Conservation (phyloP, 768 basidiomycete species). For the Neoboletus subvelutipes region DNA sequence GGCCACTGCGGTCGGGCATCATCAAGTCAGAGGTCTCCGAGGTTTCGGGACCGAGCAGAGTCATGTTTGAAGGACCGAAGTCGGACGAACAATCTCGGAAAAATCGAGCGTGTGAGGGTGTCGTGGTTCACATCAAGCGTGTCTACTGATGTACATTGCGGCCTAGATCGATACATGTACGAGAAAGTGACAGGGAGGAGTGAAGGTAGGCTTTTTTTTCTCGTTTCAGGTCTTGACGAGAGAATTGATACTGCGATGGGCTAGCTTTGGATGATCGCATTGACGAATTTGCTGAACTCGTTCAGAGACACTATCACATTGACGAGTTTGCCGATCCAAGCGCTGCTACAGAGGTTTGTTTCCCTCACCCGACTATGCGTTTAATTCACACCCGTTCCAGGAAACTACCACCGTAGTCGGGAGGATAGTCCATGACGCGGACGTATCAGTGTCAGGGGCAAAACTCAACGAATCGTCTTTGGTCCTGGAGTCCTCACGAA, state of each 20-base stretch:
- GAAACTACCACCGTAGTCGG: conserved; percentile 71
- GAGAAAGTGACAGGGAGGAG: conserved; percentile 85
- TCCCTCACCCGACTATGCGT: neutral
- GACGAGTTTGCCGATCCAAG: conserved; percentile 77
- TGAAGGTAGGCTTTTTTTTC: conserved; percentile 54
- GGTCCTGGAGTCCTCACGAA: conserved; percentile 80
- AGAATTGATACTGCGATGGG: neutral
- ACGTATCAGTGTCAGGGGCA: conserved; percentile 48
- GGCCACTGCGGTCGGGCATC: conserved; percentile 3
- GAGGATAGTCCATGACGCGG: conserved; percentile 68
- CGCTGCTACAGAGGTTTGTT: conserved; percentile 50
- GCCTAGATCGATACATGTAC: conserved; percentile 87
- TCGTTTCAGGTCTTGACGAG: neutral
- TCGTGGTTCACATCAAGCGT: neutral
- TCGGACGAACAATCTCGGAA: conserved; percentile 35
- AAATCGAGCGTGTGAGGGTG: conserved; percentile 55
- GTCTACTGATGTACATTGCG: neutral
- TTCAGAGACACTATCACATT: conserved; percentile 67
- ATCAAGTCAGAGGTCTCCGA: conserved; percentile 20
- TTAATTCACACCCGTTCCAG: conserved; percentile 33
- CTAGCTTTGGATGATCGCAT: conserved; percentile 84
- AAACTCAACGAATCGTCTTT: conserved; percentile 78
- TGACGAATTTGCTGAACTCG: conserved; percentile 76
- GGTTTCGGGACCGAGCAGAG: conserved; percentile 28
- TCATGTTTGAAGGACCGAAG: conserved; percentile 33